phyloP scores from a whole-genome alignment of 768 basidiomycete genomes.

The Gelatoporia subvermispora region DNA sequence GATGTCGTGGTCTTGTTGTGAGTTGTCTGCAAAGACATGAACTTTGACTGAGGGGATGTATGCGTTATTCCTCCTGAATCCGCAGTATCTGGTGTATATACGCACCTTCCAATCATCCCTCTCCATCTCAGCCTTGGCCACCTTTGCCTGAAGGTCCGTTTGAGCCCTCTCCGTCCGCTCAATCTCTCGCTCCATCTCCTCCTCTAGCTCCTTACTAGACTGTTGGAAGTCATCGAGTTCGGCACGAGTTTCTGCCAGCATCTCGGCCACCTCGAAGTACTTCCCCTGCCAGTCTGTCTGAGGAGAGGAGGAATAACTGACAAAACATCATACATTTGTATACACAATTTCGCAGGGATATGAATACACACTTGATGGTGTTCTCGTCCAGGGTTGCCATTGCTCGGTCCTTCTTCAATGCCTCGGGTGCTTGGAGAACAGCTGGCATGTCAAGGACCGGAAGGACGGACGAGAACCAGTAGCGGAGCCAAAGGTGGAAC shows the following conservation, averaged over 20 bases:
- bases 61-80: slow-evolving; percentile 4
- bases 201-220: slow-evolving; percentile 87
- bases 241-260: slow-evolving; percentile 76
- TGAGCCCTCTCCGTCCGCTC: slow-evolving; percentile 84
- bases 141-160: slow-evolving; percentile 72
- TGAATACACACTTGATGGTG: slow-evolving; percentile 45
- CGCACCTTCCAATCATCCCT: slow-evolving; percentile 92
- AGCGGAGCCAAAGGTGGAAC: slow-evolving; percentile 3
- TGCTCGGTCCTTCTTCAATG: slow-evolving; percentile 51
- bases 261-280: slow-evolving; percentile 78
- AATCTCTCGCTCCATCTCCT: slow-evolving; percentile 88
- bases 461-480: slow-evolving; percentile 6
- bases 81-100: slow-evolving; percentile 5
- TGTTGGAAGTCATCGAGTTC: slow-evolving; percentile 87
- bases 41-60: slow-evolving; percentile 54
- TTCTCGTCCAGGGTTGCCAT: slow-evolving; percentile 63
- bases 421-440: slow-evolving; percentile 56
- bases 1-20: slow-evolving; percentile 89
- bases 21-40: slow-evolving; percentile 81
- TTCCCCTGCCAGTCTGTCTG: slow-evolving; percentile 72
- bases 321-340: slow-evolving; percentile 7
- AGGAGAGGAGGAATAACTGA: slow-evolving; percentile 49
- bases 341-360: slow-evolving; percentile 3
- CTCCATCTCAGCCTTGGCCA: slow-evolving; percentile 64
- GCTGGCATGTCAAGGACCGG: slow-evolving; percentile 34